phyloP scores from a whole-genome alignment of 768 basidiomycete genomes.

The Pulveroboletus sp. region DNA sequence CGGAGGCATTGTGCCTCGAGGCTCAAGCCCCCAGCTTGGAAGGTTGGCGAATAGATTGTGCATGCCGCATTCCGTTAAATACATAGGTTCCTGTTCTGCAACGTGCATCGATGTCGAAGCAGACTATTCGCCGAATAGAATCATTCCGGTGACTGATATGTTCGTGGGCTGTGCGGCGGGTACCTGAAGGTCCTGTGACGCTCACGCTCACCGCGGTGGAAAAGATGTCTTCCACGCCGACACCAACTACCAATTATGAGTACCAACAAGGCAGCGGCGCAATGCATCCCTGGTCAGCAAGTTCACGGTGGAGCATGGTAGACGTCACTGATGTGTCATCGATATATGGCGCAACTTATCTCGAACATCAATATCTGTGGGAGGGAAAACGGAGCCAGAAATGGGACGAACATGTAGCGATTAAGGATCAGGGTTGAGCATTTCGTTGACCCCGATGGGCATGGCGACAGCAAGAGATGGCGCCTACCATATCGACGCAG shows the following conservation, averaged over 20 bases:
- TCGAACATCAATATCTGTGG: background rate
- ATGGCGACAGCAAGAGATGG: background rate
- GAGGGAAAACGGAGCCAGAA: background rate
- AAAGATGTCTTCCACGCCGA: constrained; percentile 4
- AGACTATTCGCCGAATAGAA: background rate
- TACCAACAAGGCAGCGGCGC: background rate
- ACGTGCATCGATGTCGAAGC: background rate
- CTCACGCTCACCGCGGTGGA: background rate
- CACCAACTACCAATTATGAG: background rate
- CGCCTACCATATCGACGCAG: constrained; percentile 2
- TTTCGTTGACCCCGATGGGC: background rate
- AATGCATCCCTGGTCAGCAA: background rate
- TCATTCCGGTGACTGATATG: background rate
- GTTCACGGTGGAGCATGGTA: constrained; percentile 1
- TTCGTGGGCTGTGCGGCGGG: background rate
- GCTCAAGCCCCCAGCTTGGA: background rate
- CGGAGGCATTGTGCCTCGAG: background rate
- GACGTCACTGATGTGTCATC: constrained; percentile 3
- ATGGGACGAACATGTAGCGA: background rate
- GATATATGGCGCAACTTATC: background rate
- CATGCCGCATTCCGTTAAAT: background rate
- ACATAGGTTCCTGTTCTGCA: background rate
- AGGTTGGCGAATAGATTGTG: background rate
- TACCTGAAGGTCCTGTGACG: background rate
- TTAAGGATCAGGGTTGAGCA: background rate